These are phyloP conservation scores for Plasmopara muralis DNA, from an alignment of 352 stramenopile genomes.

Conservation along the genomic window DNA sequence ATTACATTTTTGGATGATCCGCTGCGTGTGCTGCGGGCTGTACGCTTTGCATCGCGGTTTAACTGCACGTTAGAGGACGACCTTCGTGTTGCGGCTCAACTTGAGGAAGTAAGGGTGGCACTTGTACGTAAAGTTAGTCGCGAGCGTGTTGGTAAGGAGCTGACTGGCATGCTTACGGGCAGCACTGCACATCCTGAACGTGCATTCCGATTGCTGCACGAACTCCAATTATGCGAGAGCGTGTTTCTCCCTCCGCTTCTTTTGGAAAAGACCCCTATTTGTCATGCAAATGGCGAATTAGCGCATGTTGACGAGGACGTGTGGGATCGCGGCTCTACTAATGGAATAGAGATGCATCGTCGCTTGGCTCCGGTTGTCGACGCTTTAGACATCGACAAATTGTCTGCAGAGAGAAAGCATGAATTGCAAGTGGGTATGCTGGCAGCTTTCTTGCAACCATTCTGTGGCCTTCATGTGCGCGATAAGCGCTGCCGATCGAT, in stretches of 20 bases:
- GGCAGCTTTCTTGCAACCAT: constrained; percentile 48
- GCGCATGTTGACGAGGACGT: constrained; percentile 14
- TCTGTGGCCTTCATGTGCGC: constrained; percentile 39
- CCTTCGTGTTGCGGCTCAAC: constrained; percentile 63
- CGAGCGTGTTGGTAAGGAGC: constrained; percentile 73
- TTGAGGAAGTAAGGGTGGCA: constrained; percentile 48
- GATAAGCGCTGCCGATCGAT: constrained; percentile 48
- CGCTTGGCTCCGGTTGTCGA: constrained; percentile 11
- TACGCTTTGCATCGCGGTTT: constrained; percentile 96
- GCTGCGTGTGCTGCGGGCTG: constrained; percentile 89
- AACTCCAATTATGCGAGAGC: constrained; percentile 41
- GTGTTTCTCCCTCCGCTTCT: constrained; percentile 47
- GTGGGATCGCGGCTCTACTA: constrained; percentile 39
- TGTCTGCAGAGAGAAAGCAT: constrained; percentile 36
- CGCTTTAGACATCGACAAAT: constrained; percentile 25
- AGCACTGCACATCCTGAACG: constrained; percentile 55
- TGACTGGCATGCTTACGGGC: constrained; percentile 59
- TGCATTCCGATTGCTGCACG: constrained; percentile 45
- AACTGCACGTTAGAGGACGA: constrained; percentile 87
- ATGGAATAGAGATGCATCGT: constrained; percentile 38
- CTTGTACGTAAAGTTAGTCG: constrained; percentile 71
- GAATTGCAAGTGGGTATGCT: constrained; percentile 48
- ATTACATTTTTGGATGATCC: constrained; percentile 97
- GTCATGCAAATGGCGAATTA: constrained; percentile 17
- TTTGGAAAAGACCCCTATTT: constrained; percentile 30